Percentiles rank a stretch among this genome's conserved stretches.
Evolutionary conservation across 2,329 filamentous ascomycete species (phyloP).

Genomic region (Sclerotinia nivalis): DNA sequence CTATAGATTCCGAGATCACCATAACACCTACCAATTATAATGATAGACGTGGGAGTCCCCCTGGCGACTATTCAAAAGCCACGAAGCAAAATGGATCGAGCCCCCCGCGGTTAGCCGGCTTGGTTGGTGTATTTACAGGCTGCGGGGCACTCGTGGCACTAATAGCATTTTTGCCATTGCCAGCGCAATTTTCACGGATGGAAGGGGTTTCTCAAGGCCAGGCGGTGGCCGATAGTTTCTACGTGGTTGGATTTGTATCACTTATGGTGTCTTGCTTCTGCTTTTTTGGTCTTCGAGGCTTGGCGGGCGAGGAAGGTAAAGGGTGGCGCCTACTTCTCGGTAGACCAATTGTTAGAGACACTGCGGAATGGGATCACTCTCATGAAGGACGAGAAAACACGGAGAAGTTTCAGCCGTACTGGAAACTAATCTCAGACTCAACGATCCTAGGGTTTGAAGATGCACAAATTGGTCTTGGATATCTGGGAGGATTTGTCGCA

Average conservation of each 20-base stretch:
- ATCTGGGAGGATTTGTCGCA: conserved; percentile 91
- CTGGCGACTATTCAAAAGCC: conserved; percentile 26
- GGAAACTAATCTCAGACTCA: conserved; percentile 61
- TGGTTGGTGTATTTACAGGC: conserved; percentile 90
- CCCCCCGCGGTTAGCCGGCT: conserved; percentile 70
- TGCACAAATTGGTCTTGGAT: conserved; percentile 79
- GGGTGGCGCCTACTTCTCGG: conserved; percentile 63
- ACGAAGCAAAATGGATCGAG: conserved; percentile 45
- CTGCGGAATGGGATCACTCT: conserved; percentile 21
- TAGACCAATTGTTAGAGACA: conserved; percentile 26
- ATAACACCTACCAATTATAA: conserved; percentile 66
- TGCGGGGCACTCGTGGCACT: conserved; percentile 87
- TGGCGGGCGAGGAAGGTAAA: conserved; percentile 76
- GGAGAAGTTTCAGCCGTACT: conserved; percentile 52
- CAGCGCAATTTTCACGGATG: conserved; percentile 71
- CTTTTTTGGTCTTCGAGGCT: conserved; percentile 70
- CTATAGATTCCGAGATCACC: conserved; percentile 71
- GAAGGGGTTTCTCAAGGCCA: conserved; percentile 70
- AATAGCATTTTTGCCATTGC: conserved; percentile 79
- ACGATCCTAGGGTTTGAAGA: conserved; percentile 73
- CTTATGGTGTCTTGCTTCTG: conserved; percentile 73
- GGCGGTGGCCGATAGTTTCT: conserved; percentile 83
- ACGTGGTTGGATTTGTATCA: conserved; percentile 75
- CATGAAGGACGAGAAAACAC: conserved; percentile 10
- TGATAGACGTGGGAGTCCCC: conserved; percentile 23